Evolutionary conservation across 148 eudicot genomes (phyloP).

Genomic region (Tetragonia tetragonoides): DNA sequence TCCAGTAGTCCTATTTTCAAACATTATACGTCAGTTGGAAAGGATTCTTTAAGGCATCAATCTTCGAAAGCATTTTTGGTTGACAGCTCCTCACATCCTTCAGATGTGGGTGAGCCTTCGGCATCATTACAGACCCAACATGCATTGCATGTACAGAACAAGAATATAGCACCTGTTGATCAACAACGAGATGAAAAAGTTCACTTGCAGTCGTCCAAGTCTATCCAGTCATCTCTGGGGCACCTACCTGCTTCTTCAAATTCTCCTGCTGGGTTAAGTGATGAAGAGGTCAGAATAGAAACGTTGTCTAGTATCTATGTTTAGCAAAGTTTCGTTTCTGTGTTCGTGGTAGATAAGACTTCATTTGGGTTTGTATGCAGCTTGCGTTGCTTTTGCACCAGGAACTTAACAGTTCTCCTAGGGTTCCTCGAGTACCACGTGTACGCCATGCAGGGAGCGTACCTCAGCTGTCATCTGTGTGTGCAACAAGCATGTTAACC

Average conservation of each 20-base stretch:
- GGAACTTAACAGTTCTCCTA: constrained; percentile 95
- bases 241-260: constrained; percentile 54
- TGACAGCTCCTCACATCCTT: constrained; percentile 30
- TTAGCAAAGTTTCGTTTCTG: background rate
- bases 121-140: constrained; percentile 43
- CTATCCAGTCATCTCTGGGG: constrained; percentile 40
- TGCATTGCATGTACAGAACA: constrained; percentile 41
- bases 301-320: background rate
- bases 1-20: constrained; percentile 41
- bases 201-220: constrained; percentile 44
- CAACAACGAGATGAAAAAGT: constrained; percentile 55
- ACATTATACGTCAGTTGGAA: constrained; percentile 46
- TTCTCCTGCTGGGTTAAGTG: constrained; percentile 75
- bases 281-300: constrained; percentile 74
- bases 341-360: background rate
- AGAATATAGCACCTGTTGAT: constrained; percentile 41
- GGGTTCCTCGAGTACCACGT: constrained; percentile 96
- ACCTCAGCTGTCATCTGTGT: constrained; percentile 72
- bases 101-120: constrained; percentile 43
- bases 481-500: constrained; percentile 57
- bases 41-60: constrained; percentile 41
- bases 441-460: constrained; percentile 80
- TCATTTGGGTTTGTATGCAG: constrained; percentile 39
- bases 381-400: constrained; percentile 93
- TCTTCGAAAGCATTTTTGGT: constrained; percentile 50